phyloP scores from a whole-genome alignment of 345 rosid genomes.

The Heritiera littoralis region DNA sequence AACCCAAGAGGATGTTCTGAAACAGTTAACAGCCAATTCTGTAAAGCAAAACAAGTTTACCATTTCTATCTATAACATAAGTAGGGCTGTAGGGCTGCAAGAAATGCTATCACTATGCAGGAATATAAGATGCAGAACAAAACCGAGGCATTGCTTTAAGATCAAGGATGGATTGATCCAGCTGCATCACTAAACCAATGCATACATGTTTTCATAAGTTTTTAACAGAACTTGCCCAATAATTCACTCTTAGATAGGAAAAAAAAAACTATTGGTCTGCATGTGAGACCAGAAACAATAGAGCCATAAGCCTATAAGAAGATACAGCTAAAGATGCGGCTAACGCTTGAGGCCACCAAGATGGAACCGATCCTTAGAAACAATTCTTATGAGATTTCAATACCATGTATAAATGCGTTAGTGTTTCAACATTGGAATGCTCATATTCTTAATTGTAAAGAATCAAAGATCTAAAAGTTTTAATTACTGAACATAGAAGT shows the following conservation, averaged over 20 bases:
- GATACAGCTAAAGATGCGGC: not conserved
- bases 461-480: not conserved
- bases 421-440: not conserved
- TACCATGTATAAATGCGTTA: not conserved
- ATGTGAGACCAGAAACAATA: not conserved
- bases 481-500: not conserved
- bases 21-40: not conserved
- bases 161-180: not conserved
- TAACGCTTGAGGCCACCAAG: not conserved
- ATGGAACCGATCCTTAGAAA: not conserved
- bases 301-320: not conserved
- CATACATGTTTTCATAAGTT: not conserved
- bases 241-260: not conserved
- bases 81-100: not conserved
- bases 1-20: conserved; percentile 4
- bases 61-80: conserved; percentile 1
- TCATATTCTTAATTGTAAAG: not conserved
- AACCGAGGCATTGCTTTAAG: not conserved
- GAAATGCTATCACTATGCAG: not conserved
- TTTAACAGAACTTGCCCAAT: not conserved
- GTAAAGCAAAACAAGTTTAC: not conserved
- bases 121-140: conserved; percentile 3
- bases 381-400: not conserved
- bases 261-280: not conserved
- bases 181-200: not conserved